Percentiles rank a stretch among this genome's conserved stretches.
Evolutionary conservation across 768 basidiomycete genomes (phyloP).

Genomic region (Amanita inopinata): DNA sequence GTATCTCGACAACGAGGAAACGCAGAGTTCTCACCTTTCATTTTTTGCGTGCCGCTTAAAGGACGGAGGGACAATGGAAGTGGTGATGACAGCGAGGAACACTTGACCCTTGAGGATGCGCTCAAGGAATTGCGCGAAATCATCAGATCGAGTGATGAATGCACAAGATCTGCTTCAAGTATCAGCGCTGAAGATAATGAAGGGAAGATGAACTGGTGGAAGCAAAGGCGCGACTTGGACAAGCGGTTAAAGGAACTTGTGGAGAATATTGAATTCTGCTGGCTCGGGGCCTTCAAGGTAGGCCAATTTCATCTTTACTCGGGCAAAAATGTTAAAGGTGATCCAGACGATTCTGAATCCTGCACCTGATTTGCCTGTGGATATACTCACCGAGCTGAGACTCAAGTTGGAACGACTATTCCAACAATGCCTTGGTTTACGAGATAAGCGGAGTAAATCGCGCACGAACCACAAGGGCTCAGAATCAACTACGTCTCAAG

Average conservation of each 20-base stretch:
- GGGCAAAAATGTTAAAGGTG: background rate
- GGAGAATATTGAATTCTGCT: slow-evolving; percentile 86
- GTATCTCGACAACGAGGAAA: slow-evolving; percentile 64
- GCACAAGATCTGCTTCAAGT: slow-evolving; percentile 60
- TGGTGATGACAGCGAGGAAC: slow-evolving; percentile 55
- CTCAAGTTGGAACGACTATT: slow-evolving; percentile 68
- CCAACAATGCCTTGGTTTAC: slow-evolving; percentile 45
- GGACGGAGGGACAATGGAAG: slow-evolving; percentile 67
- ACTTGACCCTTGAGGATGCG: slow-evolving; percentile 70
- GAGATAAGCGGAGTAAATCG: slow-evolving; percentile 51
- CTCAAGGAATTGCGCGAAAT: slow-evolving; percentile 70
- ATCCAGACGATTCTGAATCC: slow-evolving; percentile 54
- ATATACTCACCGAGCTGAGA: slow-evolving; percentile 49
- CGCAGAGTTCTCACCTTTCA: slow-evolving; percentile 41
- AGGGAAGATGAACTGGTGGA: slow-evolving; percentile 90
- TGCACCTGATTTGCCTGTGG: slow-evolving; percentile 29
- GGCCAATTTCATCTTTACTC: slow-evolving; percentile 10
- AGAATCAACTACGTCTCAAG: slow-evolving; percentile 22
- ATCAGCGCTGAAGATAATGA: slow-evolving; percentile 62
- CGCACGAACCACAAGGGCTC: slow-evolving; percentile 21
- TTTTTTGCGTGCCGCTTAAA: slow-evolving; percentile 86
- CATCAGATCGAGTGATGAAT: slow-evolving; percentile 67
- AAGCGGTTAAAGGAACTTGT: slow-evolving; percentile 62
- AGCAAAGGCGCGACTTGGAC: slow-evolving; percentile 66
- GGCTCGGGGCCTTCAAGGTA: slow-evolving; percentile 98